phyloP scores from a whole-genome alignment of 805 yeast species.

The Starmerella davenportii region DNA sequence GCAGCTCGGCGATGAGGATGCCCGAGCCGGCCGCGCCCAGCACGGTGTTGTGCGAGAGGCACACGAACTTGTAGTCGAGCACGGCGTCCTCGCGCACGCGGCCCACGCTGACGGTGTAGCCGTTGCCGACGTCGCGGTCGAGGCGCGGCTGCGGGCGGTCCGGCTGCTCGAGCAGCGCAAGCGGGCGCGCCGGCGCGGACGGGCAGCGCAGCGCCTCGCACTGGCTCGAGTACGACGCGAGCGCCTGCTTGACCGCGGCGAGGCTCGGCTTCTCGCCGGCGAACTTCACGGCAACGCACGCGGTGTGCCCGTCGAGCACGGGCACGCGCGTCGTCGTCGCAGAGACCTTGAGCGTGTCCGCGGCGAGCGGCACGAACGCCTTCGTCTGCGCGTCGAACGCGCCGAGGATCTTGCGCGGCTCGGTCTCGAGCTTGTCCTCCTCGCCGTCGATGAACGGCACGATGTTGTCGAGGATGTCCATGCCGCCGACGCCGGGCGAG shows the following conservation, averaged over 20 bases:
- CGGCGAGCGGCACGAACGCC: conserved; percentile 21
- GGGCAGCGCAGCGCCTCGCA: conserved; percentile 63
- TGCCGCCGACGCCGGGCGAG: conserved; percentile 92
- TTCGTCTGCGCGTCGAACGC: conserved; percentile 29
- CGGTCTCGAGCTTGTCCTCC: conserved; percentile 98
- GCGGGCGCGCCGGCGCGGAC: conserved; percentile 84
- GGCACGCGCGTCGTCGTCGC: conserved; percentile 97
- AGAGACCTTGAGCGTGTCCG: conserved; percentile 56
- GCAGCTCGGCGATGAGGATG: conserved; percentile 79
- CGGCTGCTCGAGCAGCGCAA: conserved; percentile 75
- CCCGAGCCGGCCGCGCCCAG: conserved; percentile 99
- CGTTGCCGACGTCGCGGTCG: conserved; percentile 87
- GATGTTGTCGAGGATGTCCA: conserved; percentile 84
- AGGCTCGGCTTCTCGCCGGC: conserved; percentile 71
- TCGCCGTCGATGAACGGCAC: conserved; percentile 93
- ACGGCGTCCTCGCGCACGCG: conserved; percentile 86
- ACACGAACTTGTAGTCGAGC: conserved; percentile 88
- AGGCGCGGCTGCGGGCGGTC: conserved; percentile 97
- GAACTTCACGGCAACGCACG: conserved; percentile 75
- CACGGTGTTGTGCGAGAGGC: conserved; percentile 90
- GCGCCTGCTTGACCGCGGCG: conserved; percentile 53
- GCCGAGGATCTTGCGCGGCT: conserved; percentile 87
- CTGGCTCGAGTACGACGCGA: conserved; percentile 64
- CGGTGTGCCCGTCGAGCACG: conserved; percentile 95
- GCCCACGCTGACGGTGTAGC: conserved; percentile 89